A percentile compares a stretch with the other conserved stretches of the same genome.
phyloP scores from a whole-genome alignment of 495 filamentous ascomycete species.

The Usnea hakonensis region DNA sequence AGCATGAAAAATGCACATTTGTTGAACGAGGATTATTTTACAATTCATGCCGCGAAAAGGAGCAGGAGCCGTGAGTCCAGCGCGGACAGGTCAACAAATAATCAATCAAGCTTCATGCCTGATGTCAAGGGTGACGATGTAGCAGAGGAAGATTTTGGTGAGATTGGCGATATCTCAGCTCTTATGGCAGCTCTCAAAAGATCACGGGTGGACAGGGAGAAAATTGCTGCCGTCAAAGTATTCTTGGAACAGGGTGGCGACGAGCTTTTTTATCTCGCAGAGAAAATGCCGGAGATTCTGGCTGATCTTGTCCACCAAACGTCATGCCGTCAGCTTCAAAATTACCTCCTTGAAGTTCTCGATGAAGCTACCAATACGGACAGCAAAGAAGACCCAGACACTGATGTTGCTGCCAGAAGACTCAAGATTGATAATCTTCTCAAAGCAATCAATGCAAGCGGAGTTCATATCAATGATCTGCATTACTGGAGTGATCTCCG shows the following conservation, averaged over 20 bases:
- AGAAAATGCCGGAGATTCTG: slow-evolving; percentile 80
- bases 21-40: slow-evolving; percentile 81
- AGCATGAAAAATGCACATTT: slow-evolving; percentile 48
- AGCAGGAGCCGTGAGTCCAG: slow-evolving; percentile 35
- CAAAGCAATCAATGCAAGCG: slow-evolving; percentile 32
- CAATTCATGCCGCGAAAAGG: slow-evolving; percentile 51
- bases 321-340: slow-evolving; percentile 68
- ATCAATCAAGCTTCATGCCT: slow-evolving; percentile 28
- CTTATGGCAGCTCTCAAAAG: slow-evolving; percentile 57
- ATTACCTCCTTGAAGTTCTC: slow-evolving; percentile 54
- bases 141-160: slow-evolving; percentile 37
- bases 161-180: slow-evolving; percentile 57
- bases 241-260: slow-evolving; percentile 76
- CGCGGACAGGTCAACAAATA: slow-evolving; percentile 24
- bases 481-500: slow-evolving; percentile 26
- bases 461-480: slow-evolving; percentile 27
- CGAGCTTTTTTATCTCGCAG: slow-evolving; percentile 68
- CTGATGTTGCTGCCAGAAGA: slow-evolving; percentile 25
- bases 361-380: slow-evolving; percentile 41
- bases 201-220: slow-evolving; percentile 81
- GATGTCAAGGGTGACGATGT: slow-evolving; percentile 29
- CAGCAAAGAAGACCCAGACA: slow-evolving; percentile 22
- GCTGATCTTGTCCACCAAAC: slow-evolving; percentile 78
- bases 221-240: slow-evolving; percentile 66
- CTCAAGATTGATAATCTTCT: slow-evolving; percentile 39